These are phyloP conservation scores for Naegleria gruberi DNA, from an alignment of 208 protist species.

Conservation along the genomic window DNA sequence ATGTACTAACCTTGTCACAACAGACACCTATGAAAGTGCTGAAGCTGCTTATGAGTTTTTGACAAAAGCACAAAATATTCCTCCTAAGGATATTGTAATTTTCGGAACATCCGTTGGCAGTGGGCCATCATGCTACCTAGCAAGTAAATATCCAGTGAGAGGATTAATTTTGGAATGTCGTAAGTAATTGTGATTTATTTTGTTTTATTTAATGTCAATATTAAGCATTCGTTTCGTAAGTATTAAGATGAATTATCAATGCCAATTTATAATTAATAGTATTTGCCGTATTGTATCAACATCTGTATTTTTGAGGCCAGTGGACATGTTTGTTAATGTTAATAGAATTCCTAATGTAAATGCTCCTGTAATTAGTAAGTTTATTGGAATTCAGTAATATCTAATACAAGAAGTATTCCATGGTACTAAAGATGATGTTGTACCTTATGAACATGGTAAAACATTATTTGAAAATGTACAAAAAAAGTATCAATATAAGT, in stretches of 20 bases:
- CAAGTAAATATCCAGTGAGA: not conserved
- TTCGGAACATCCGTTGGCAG: not conserved
- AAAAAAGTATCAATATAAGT: not conserved
- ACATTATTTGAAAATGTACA: not conserved
- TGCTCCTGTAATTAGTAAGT: not conserved
- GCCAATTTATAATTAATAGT: not conserved
- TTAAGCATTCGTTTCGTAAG: not conserved
- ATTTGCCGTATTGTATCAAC: not conserved
- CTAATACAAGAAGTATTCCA: not conserved
- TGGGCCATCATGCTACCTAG: not conserved
- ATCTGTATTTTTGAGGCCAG: not conserved
- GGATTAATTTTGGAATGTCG: conserved; percentile 15
- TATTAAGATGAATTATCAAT: not conserved
- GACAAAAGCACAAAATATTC: not conserved
- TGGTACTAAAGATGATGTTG: not conserved
- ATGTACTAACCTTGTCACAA: not conserved
- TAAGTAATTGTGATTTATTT: not conserved
- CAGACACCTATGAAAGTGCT: not conserved
- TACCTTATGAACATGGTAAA: not conserved
- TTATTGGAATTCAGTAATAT: too few species aligned
- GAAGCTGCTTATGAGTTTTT: conserved; percentile 3
- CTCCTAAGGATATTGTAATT: not conserved
- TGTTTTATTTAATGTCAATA: not conserved
- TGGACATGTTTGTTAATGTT: not conserved
- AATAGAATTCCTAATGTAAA: not conserved